Evolutionary conservation across 2,329 filamentous ascomycete species (phyloP), one percentile per base, ranked within the genome.

Genomic region (Emergomyces africanus): DNA sequence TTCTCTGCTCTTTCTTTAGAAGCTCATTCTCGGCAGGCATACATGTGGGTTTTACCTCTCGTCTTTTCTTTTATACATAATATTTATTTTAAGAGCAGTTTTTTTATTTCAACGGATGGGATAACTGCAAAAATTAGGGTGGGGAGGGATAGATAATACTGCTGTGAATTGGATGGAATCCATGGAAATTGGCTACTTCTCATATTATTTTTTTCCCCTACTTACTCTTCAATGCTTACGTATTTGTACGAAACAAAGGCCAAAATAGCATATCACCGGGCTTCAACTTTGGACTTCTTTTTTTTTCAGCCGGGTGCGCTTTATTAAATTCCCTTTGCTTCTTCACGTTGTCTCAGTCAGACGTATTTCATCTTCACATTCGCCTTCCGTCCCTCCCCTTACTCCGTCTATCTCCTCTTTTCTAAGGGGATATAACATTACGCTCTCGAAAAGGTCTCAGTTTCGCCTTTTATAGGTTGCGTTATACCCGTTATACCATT

Each of bases 1-100:
- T 55, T 60, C 44, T 15, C 44, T 9, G 44, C 9, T 49, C 20
- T 60, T 41, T n/a, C n/a, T 42, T 46, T 62, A 55, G 50, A 57
- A 61, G 41, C 41, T 49, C 41, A 48, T 51, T 61, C 48, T 25
- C 53, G 49, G n/a, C 23, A 23, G 20, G 20, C 46, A 57, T 39
- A 50, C 28, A 41, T 58, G 51, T 56, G 49, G 53, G 54, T 60
- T n/a, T 60, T 61, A 33, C 50, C 28, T 42, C 57, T 46, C 55
- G 12, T 33, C 54, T 54, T 59, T 9, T 49, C 42, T 57, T 59
- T 54, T 23, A 57, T 58, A 54, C 35, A 30, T 39, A 18, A n/a
- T 57, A 18, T 59, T 55, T 37, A 23, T 49, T 55, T n/a, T 30
- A 25, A 28, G 42, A 25, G 3, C 20, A 42, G n/a, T 15, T 41